Percentiles rank a stretch among this genome's conserved stretches.
Evolutionary conservation across 2,329 filamentous ascomycete species (phyloP).

Genomic region (Fusarium kyushuense): DNA sequence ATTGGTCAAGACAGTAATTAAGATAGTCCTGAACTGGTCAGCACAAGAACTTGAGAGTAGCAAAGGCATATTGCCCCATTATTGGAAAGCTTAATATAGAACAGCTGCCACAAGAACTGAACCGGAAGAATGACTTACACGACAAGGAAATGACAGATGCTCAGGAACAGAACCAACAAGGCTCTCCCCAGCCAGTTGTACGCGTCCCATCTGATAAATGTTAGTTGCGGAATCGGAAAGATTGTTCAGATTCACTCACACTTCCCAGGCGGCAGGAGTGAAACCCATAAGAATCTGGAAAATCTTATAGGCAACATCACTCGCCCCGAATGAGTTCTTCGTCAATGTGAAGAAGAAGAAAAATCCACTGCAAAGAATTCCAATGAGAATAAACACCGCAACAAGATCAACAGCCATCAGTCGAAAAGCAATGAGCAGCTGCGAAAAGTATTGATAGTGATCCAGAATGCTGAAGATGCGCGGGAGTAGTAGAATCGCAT

Average conservation of each 20-base stretch:
- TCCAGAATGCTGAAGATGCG: slow-evolving; percentile 93
- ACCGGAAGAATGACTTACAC: slow-evolving; percentile 63
- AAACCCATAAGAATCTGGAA: slow-evolving; percentile 98
- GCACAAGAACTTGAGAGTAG: neutral
- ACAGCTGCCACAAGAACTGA: neutral
- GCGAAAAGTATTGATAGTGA: slow-evolving; percentile 96
- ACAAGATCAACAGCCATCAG: slow-evolving; percentile 93
- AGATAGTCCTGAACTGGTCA: slow-evolving; percentile 71
- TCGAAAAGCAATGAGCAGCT: slow-evolving; percentile 91
- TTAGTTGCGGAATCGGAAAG: slow-evolving; percentile 26
- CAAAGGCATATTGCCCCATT: neutral
- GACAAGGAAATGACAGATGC: slow-evolving; percentile 95
- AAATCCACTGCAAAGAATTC: slow-evolving; percentile 92
- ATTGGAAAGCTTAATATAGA: neutral
- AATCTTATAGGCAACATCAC: slow-evolving; percentile 85
- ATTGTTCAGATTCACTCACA: slow-evolving; percentile 61
- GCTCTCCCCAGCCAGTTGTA: slow-evolving; percentile 84
- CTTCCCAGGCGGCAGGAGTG: slow-evolving; percentile 93
- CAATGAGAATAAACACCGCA: slow-evolving; percentile 84
- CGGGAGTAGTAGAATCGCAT: slow-evolving; percentile 88
- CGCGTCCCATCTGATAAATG: slow-evolving; percentile 66
- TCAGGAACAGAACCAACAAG: slow-evolving; percentile 84
- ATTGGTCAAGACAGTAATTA: slow-evolving; percentile 96
- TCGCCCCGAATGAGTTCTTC: slow-evolving; percentile 75
- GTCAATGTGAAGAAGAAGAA: slow-evolving; percentile 94